Conservation (phyloP, 345 rosid genomes). For the Isatis tinctoria region DNA sequence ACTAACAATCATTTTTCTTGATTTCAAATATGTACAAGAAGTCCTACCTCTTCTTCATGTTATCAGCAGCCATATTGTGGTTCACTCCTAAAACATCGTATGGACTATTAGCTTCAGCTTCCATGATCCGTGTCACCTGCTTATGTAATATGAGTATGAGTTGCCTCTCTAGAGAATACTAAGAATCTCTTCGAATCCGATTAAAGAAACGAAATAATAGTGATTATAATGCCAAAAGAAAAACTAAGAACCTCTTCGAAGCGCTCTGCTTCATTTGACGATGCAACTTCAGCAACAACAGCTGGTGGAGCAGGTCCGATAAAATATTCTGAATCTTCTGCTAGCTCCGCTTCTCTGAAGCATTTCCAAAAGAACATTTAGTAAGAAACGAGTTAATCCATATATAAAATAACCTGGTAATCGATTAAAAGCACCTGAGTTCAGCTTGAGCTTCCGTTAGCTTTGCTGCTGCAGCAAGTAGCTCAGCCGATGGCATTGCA, state of each 20-base stretch:
- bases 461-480: slow-evolving; percentile 94
- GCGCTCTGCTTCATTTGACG: slow-evolving; percentile 91
- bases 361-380: not conserved
- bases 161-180: not conserved
- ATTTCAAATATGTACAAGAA: slow-evolving; percentile 8
- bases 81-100: slow-evolving; percentile 80
- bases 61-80: slow-evolving; percentile 61
- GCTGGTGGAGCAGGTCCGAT: slow-evolving; percentile 93
- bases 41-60: slow-evolving; percentile 78
- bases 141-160: slow-evolving; percentile 6
- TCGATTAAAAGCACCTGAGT: slow-evolving; percentile 47
- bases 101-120: slow-evolving; percentile 59
- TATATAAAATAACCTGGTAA: not conserved
- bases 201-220: too few relatives aligned
- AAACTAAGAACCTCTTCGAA: slow-evolving; percentile 72
- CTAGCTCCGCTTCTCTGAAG: slow-evolving; percentile 77
- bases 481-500: slow-evolving; percentile 89
- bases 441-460: slow-evolving; percentile 90
- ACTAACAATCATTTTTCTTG: not conserved
- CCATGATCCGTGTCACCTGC: slow-evolving; percentile 89
- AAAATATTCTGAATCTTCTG: slow-evolving; percentile 71
- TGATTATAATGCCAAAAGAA: not conserved
- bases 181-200: not conserved
- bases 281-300: slow-evolving; percentile 83
- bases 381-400: not conserved